Conservation (phyloP, 257 asterid genomes). For the Sherardia arvensis region DNA sequence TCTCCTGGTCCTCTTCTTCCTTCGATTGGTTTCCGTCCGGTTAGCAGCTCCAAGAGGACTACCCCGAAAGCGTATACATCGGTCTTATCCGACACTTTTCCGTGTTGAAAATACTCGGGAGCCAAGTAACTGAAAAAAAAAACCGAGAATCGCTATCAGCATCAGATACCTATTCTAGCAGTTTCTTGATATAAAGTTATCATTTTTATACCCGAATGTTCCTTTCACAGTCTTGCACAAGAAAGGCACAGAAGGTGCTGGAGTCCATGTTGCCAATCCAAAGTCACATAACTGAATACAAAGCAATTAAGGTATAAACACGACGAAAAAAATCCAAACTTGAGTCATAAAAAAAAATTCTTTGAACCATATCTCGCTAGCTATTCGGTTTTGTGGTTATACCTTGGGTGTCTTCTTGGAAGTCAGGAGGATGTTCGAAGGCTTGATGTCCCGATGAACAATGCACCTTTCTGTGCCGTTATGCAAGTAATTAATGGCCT, state of each 20-base stretch:
- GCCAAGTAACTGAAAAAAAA: slow-evolving; percentile 60
- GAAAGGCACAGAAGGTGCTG: slow-evolving; percentile 81
- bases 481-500: slow-evolving; percentile 66
- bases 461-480: slow-evolving; percentile 80
- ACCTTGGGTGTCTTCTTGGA: slow-evolving; percentile 73
- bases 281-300: slow-evolving; percentile 70
- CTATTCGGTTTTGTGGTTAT: background rate
- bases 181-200: background rate
- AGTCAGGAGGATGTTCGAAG: slow-evolving; percentile 85
- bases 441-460: slow-evolving; percentile 91
- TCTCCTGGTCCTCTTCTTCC: slow-evolving; percentile 75
- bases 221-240: slow-evolving; percentile 94
- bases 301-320: slow-evolving; percentile 5
- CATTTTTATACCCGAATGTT: slow-evolving; percentile 68
- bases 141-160: slow-evolving; percentile 12
- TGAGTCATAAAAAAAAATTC: too few relatives aligned
- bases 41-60: slow-evolving; percentile 77
- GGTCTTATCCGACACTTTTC: slow-evolving; percentile 86
- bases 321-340: background rate
- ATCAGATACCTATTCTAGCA: background rate
- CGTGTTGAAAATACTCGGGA: slow-evolving; percentile 94
- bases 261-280: slow-evolving; percentile 93
- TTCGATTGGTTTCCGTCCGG: slow-evolving; percentile 83
- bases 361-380: background rate
- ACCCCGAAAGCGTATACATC: slow-evolving; percentile 87